Evolutionary conservation across 768 basidiomycete genomes (phyloP).

Genomic region (Macrolepiota albuminosa): DNA sequence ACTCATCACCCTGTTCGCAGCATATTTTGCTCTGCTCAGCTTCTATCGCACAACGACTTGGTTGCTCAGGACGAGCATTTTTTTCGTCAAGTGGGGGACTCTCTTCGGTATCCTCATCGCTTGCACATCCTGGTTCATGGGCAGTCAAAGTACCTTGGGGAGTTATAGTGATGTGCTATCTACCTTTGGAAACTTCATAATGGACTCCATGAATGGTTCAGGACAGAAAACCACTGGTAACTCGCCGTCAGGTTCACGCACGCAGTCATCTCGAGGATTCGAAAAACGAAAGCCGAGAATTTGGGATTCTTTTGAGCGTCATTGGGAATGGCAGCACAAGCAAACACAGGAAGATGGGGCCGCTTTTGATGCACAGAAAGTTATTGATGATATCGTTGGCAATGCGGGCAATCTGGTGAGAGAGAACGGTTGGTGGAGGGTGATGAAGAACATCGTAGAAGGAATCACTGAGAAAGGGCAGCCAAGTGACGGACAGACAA

Average conservation of each 20-base stretch:
- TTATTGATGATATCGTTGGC: conserved; percentile 41
- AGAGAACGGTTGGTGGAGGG: conserved; percentile 29
- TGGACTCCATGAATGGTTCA: conserved; percentile 38
- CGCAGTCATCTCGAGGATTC: conserved; percentile 15
- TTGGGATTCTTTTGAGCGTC: conserved; percentile 65
- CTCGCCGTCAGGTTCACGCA: conserved; percentile 19
- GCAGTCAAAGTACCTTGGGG: conserved; percentile 30
- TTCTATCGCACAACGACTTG: conserved; percentile 77
- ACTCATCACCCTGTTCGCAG: conserved; percentile 62
- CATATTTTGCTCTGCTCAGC: conserved; percentile 74
- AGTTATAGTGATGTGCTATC: conserved; percentile 35
- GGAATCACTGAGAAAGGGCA: not conserved
- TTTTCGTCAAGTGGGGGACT: conserved; percentile 74
- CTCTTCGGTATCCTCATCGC: conserved; percentile 53
- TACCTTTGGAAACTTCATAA: conserved; percentile 33
- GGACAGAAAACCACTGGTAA: conserved; percentile 23
- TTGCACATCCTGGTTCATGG: conserved; percentile 50
- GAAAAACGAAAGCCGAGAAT: conserved; percentile 31
- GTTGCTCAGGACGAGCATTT: conserved; percentile 62
- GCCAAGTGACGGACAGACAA: conserved; percentile 11
- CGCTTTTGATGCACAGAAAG: conserved; percentile 34
- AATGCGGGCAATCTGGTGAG: conserved; percentile 20
- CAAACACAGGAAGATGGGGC: conserved; percentile 19
- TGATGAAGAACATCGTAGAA: conserved; percentile 20
- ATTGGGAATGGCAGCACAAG: conserved; percentile 55